These are phyloP conservation scores for Curvularia eragrostidis DNA, from an alignment of 2,329 filamentous ascomycete species.

Conservation along the genomic window DNA sequence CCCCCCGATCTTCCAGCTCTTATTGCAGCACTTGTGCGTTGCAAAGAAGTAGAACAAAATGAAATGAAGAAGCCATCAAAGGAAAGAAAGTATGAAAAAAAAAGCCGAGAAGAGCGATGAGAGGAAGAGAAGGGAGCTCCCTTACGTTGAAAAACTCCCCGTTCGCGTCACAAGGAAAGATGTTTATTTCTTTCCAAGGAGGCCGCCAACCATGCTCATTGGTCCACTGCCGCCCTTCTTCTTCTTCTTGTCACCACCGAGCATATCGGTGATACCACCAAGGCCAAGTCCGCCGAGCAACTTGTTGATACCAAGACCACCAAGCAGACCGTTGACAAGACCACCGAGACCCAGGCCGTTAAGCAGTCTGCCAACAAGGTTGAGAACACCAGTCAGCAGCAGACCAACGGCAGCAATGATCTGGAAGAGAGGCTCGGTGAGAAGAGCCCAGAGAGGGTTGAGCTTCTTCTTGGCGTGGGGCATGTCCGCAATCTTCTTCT, in stretches of 20 bases:
- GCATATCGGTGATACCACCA: slow-evolving; percentile 56
- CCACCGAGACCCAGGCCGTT: slow-evolving; percentile 83
- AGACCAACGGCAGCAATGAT: slow-evolving; percentile 89
- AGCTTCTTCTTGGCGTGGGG: slow-evolving; percentile 94
- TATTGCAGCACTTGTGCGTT: slow-evolving; percentile 1
- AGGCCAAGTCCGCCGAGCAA: slow-evolving; percentile 76
- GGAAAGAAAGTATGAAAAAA: background rate
- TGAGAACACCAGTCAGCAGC: slow-evolving; percentile 80
- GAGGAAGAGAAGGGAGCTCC: background rate
- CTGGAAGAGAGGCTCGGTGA: slow-evolving; percentile 88
- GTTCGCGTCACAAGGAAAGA: background rate
- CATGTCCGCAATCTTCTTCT: slow-evolving; percentile 89
- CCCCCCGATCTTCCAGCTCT: slow-evolving; percentile 43
- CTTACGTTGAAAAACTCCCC: background rate
- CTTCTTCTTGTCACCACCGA: slow-evolving; percentile 62
- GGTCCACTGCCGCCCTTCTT: slow-evolving; percentile 46
- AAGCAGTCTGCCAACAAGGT: slow-evolving; percentile 80
- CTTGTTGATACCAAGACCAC: slow-evolving; percentile 77
- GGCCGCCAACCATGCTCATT: slow-evolving; percentile 56
- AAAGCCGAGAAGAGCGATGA: background rate
- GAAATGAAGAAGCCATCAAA: background rate
- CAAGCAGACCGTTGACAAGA: slow-evolving; percentile 78
- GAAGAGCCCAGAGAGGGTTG: slow-evolving; percentile 84
- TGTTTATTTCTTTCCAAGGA: slow-evolving; percentile 53
- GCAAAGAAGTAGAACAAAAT: background rate